These are phyloP conservation scores for Scenedesmus sp. DNA, from an alignment of 163 green algal genomes.

Conservation along the genomic window DNA sequence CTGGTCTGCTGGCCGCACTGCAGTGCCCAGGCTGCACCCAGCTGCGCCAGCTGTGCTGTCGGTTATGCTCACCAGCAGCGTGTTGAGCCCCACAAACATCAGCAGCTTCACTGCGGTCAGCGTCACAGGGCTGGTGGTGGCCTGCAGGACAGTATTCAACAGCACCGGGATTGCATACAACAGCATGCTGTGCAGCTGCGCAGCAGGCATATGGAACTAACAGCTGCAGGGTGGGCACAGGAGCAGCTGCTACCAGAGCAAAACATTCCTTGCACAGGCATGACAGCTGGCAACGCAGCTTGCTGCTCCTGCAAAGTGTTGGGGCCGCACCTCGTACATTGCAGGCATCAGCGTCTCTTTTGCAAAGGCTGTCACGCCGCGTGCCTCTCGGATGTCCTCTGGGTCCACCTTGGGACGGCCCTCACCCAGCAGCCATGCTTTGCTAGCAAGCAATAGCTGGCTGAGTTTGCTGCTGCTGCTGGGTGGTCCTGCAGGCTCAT, in stretches of 20 bases:
- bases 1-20: not conserved
- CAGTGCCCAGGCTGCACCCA: not conserved
- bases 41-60: not conserved
- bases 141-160: not conserved
- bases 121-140: not conserved
- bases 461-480: not conserved
- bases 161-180: no score
- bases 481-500: not conserved
- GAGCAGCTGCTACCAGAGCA: not conserved
- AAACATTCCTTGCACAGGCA: not conserved
- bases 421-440: constrained; percentile 18
- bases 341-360: constrained; percentile 33
- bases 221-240: not conserved
- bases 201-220: not conserved
- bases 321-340: not conserved
- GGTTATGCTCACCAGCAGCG: constrained; percentile 16
- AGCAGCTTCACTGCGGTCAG: constrained; percentile 9
- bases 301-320: not conserved
- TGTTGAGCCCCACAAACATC: constrained; percentile 42
- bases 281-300: not conserved
- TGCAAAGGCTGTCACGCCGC: constrained; percentile 20
- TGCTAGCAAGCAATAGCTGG: not conserved
- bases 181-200: not conserved
- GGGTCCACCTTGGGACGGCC: not conserved
- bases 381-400: constrained; percentile 16